A percentile compares a stretch with the other conserved stretches of the same genome.
Conservation (phyloP, 176 grass and related monocot genomes). For the Neostapfia colusana region DNA sequence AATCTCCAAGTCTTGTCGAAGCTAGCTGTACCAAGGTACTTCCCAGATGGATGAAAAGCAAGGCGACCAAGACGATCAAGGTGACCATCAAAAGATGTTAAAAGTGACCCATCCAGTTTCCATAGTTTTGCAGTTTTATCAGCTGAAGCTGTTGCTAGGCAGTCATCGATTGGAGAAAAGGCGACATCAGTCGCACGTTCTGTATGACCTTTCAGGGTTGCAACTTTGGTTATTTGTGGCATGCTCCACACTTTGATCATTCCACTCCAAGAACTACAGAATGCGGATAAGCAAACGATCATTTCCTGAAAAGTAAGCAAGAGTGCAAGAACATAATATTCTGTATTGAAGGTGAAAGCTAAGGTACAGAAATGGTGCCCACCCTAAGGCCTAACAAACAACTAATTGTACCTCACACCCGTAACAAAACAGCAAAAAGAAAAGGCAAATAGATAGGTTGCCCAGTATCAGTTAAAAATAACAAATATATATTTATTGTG, state of each 20-base stretch:
- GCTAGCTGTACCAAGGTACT: constrained; percentile 90
- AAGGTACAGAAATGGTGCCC: constrained; percentile 30
- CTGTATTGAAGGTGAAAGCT: constrained; percentile 2
- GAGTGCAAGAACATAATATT: constrained; percentile 37
- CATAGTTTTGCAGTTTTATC: constrained; percentile 91
- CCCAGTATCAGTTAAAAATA: constrained; percentile 14
- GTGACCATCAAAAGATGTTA: constrained; percentile 86
- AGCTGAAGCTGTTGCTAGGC: constrained; percentile 77
- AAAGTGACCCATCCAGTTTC: constrained; percentile 69
- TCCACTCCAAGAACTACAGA: constrained; percentile 80
- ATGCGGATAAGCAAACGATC: constrained; percentile 33
- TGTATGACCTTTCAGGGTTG: constrained; percentile 76
- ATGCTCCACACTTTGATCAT: constrained; percentile 91
- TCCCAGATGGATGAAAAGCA: constrained; percentile 96
- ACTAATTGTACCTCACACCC: not conserved
- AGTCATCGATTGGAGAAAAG: constrained; percentile 71
- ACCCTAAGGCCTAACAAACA: constrained; percentile 11
- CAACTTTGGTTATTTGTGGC: constrained; percentile 78
- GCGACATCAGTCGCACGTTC: constrained; percentile 96
- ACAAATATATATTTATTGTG: not conserved
- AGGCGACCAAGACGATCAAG: constrained; percentile 86
- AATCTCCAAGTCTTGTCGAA: constrained; percentile 98
- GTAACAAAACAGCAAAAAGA: not conserved
- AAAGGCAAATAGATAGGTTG: not conserved
- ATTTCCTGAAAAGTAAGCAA: constrained; percentile 44